phyloP scores from a whole-genome alignment of 2,329 filamentous ascomycete genomes.

The Lasiodiplodia hormozganensis region DNA sequence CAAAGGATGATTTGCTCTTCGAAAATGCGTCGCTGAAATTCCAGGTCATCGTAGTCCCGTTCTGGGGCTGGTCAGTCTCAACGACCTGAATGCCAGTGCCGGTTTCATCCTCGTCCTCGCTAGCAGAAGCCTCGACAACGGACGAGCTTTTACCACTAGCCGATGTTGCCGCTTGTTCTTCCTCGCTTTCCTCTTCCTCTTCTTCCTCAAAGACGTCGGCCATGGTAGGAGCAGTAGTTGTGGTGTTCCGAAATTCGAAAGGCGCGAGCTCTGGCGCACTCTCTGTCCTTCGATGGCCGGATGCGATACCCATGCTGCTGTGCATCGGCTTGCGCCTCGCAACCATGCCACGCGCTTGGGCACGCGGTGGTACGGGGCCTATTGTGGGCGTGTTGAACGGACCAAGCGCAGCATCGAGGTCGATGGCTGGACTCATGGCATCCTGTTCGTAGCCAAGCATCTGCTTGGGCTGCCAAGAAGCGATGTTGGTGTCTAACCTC shows the following conservation, averaged over 20 bases:
- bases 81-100: constrained; percentile 56
- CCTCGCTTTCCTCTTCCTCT: constrained; percentile 65
- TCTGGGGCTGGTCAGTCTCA: constrained; percentile 50
- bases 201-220: constrained; percentile 88
- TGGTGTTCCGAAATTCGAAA: constrained; percentile 64
- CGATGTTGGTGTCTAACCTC: constrained; percentile 44
- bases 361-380: constrained; percentile 69
- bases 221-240: constrained; percentile 75
- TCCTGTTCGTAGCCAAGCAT: constrained; percentile 59
- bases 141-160: constrained; percentile 21
- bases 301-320: constrained; percentile 75
- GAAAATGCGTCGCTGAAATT: constrained; percentile 45
- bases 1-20: constrained; percentile 7
- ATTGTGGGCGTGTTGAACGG: constrained; percentile 84
- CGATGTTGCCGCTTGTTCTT: constrained; percentile 54
- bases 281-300: constrained; percentile 79
- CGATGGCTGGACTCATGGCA: constrained; percentile 79
- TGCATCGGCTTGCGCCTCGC: constrained; percentile 72
- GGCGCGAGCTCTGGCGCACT: constrained; percentile 81
- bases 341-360: constrained; percentile 46
- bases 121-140: constrained; percentile 31
- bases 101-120: constrained; percentile 45
- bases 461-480: constrained; percentile 47
- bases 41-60: constrained; percentile 52
- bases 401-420: constrained; percentile 90